phyloP scores from a whole-genome alignment of 202 grass and related monocot genomes.

The Miscanthus sacchariflorus region DNA sequence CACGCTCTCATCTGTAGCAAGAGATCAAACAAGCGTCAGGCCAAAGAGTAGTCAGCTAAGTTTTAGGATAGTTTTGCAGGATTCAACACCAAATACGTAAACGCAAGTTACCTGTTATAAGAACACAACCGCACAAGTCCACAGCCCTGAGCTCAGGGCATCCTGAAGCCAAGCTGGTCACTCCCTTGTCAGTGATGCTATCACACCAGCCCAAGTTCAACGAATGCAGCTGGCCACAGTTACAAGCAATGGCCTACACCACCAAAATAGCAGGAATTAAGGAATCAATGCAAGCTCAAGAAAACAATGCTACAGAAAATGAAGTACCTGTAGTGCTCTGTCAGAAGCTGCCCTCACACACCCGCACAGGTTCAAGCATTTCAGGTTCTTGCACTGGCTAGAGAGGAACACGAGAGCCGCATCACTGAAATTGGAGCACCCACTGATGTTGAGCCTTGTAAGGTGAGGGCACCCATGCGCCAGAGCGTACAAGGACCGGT shows the following conservation, averaged over 20 bases:
- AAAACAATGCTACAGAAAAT: background rate
- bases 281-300: background rate
- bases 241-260: constrained; percentile 73
- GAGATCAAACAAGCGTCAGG: background rate
- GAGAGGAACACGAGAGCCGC: constrained; percentile 71
- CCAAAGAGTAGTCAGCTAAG: background rate
- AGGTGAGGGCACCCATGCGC: constrained; percentile 70
- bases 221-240: constrained; percentile 76
- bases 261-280: constrained; percentile 23
- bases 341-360: constrained; percentile 83
- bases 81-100: background rate
- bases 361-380: constrained; percentile 86
- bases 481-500: constrained; percentile 79
- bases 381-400: constrained; percentile 69
- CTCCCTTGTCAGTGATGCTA: constrained; percentile 77
- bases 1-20: constrained; percentile 84
- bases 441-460: constrained; percentile 93
- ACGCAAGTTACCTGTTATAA: constrained; percentile 78
- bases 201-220: constrained; percentile 96
- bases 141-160: constrained; percentile 89
- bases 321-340: constrained; percentile 76
- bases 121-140: constrained; percentile 91
- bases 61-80: background rate
- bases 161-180: constrained; percentile 80
- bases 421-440: constrained; percentile 83